A percentile compares a stretch with the other conserved stretches of the same genome.
Evolutionary conservation across 2,329 filamentous ascomycete species (phyloP).

Genomic region (Alternaria alternata): DNA sequence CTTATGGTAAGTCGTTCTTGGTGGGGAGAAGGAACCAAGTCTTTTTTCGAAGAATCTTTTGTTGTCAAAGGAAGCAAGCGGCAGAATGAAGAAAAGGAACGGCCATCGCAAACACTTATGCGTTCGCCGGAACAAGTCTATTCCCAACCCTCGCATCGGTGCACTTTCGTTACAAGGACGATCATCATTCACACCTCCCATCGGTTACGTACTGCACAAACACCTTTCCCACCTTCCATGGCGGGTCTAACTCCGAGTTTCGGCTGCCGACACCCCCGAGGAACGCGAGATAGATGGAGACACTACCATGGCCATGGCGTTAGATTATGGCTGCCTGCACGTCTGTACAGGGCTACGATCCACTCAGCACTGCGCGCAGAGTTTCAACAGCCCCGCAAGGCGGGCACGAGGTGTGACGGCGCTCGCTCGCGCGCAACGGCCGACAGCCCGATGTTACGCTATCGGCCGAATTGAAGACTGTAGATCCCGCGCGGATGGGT

Average conservation of each 20-base stretch:
- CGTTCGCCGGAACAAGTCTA: neutral
- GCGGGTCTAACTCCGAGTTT: neutral
- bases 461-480: neutral
- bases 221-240: neutral
- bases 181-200: neutral
- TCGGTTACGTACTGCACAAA: neutral
- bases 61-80: neutral
- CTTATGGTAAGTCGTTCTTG: neutral
- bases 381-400: neutral
- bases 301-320: neutral
- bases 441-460: constrained; percentile 7
- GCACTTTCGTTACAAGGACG: neutral
- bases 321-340: neutral
- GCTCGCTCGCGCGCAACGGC: constrained; percentile 1
- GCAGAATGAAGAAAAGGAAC: neutral
- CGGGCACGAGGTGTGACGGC: neutral
- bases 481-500: neutral
- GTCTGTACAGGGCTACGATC: neutral
- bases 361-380: neutral
- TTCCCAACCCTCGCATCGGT: neutral
- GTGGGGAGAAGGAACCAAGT: neutral
- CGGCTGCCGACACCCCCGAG: neutral
- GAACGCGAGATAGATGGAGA: neutral
- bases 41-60: neutral
- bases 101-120: neutral